Base-by-base conservation (phyloP, 345 rosid genomes). In the Pistacia atlantica region DNA sequence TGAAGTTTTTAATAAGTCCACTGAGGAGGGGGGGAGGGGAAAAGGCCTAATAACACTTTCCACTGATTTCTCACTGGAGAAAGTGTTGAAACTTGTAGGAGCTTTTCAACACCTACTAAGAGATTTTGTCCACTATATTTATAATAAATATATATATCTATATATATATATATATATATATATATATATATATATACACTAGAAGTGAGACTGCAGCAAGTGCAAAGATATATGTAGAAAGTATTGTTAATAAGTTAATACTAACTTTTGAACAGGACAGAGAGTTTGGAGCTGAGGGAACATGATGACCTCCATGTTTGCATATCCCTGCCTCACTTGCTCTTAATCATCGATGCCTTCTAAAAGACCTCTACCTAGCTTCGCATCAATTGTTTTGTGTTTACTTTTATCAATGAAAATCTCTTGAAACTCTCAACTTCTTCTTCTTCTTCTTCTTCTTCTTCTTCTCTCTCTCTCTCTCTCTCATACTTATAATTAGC, bases 271-370 rank as follows among this genome's bases (percentile, higher is more conserved):
- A 69, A 80, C 83, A 84, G 74, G 80, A 74, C 82, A 85, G 45
- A 80, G 87, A 83, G 92, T 88, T 87, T 70, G 88, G 79, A 82
- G 82, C 75, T 82, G 91, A 88, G 90, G 93, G 87, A 82, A 86
- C 97, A 91, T 89, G 89, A 91, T 91, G 91, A 86, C 89, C 81
- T 86, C 95, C 95, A 86, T 87, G 84, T 75, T 85, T 82, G 76
- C 89, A 81, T 74, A 69, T 81, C 70, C 89, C 85, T 88, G 90
- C 93, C 81, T 84, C 71, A 83, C 81, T 75, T 74, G 46, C 25
- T 62, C 79, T 54, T 71, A 84, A 80, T 75, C 78, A 78, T 79
- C 80, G 85, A 76, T 80, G 82, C 75, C 74, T 69, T 60, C n/a
- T 22, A 64, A 78, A 75, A 72, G 66, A 56, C 14, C 18, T 14